phyloP scores from a whole-genome alignment of 768 basidiomycete genomes.

The Gymnopilus dilepis region DNA sequence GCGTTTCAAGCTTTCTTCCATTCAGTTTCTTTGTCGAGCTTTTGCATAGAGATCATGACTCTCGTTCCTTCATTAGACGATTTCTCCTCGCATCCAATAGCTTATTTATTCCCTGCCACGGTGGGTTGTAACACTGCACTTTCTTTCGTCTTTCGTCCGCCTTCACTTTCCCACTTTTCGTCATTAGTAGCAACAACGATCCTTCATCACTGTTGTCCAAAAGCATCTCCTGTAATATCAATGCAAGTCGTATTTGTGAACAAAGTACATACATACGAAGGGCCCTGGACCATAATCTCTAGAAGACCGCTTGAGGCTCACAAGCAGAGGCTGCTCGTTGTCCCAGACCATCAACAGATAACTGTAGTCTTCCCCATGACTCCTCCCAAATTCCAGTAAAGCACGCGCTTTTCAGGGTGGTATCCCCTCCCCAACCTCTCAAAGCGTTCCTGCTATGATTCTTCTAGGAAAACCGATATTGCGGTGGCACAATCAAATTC shows the following conservation, averaged over 20 bases:
- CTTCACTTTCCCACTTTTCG: neutral
- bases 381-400: no score
- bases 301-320: no score
- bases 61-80: neutral
- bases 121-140: neutral
- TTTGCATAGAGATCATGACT: neutral
- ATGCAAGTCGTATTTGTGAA: neutral
- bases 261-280: neutral
- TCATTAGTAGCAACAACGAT: neutral
- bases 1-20: neutral
- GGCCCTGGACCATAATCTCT: no score
- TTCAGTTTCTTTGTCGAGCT: neutral
- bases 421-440: no score
- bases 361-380: no score
- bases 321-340: no score
- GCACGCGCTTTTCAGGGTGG: no score
- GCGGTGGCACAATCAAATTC: no score
- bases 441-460: no score
- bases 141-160: neutral
- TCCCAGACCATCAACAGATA: no score
- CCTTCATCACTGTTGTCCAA: neutral
- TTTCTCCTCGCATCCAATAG: neutral
- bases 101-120: neutral
- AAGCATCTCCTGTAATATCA: neutral
- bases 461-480: no score